Evolutionary conservation across 352 stramenopile genomes (phyloP).

Genomic region (Phytophthora nicotianae): DNA sequence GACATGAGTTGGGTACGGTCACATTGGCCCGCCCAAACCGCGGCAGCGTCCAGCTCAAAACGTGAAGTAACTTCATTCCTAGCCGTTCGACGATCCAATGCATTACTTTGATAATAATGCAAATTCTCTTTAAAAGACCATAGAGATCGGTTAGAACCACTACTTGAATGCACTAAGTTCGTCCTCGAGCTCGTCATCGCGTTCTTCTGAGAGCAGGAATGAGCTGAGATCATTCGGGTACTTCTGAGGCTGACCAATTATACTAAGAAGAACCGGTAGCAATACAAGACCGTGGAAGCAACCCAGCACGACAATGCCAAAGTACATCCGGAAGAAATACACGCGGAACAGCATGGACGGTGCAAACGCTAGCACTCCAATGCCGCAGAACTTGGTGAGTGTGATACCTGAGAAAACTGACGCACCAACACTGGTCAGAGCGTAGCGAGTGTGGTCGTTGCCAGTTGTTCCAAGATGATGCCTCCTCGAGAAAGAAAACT

Average conservation of each 20-base stretch:
- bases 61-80: background rate
- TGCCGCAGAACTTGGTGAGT: constrained; percentile 91
- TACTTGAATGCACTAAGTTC: constrained; percentile 33
- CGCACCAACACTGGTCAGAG: constrained; percentile 73
- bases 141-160: background rate
- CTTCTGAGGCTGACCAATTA: constrained; percentile 58
- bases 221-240: constrained; percentile 71
- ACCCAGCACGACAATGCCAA: constrained; percentile 85
- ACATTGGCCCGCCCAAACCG: too few relatives aligned
- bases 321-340: constrained; percentile 95
- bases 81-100: background rate
- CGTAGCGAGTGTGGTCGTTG: constrained; percentile 73
- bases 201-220: constrained; percentile 75
- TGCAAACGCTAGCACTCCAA: constrained; percentile 89
- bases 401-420: constrained; percentile 93
- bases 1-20: background rate
- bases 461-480: constrained; percentile 54
- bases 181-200: constrained; percentile 59
- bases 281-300: constrained; percentile 87
- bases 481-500: constrained; percentile 73
- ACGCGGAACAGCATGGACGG: constrained; percentile 92
- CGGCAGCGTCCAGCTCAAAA: background rate
- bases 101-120: background rate
- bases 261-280: constrained; percentile 80
- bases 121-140: background rate